Conservation (phyloP, 2,329 filamentous ascomycete species). For the Apiospora hydei region DNA sequence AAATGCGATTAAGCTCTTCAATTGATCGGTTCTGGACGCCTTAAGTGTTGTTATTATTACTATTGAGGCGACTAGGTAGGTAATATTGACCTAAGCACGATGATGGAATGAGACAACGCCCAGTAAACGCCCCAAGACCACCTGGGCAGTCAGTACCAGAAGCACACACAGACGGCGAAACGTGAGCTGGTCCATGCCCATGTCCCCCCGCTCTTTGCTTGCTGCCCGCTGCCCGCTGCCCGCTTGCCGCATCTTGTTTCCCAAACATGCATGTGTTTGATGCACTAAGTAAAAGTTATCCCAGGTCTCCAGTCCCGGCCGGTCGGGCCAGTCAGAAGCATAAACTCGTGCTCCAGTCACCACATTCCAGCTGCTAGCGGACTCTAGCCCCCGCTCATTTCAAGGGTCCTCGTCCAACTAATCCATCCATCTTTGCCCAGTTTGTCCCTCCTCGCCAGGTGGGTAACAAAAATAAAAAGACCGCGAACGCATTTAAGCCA, state of each 20-base stretch:
- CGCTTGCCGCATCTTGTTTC: background rate
- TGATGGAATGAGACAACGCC: background rate
- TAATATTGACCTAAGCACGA: background rate
- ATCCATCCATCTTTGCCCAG: constrained; percentile 8
- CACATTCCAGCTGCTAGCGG: constrained; percentile 16
- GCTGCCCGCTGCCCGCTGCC: no score
- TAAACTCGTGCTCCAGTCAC: background rate
- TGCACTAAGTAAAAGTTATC: constrained; percentile 10
- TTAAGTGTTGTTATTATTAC: no score
- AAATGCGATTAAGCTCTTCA: background rate
- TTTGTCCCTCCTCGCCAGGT: background rate
- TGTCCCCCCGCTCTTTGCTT: background rate
- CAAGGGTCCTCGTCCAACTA: constrained; percentile 17
- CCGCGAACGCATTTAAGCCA: no score
- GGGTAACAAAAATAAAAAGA: no score
- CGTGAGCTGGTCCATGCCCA: background rate
- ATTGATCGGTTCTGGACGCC: background rate
- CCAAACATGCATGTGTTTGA: constrained; percentile 11
- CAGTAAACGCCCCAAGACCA: no score
- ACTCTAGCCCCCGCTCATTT: constrained; percentile 11
- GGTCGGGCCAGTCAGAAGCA: constrained; percentile 4
- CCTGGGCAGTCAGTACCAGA: no score
- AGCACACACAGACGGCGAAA: background rate
- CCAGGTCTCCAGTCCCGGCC: background rate
- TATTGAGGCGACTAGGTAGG: no score